Conservation (phyloP, 371 early-diverging fungal species). For the Nosema granulosis region DNA sequence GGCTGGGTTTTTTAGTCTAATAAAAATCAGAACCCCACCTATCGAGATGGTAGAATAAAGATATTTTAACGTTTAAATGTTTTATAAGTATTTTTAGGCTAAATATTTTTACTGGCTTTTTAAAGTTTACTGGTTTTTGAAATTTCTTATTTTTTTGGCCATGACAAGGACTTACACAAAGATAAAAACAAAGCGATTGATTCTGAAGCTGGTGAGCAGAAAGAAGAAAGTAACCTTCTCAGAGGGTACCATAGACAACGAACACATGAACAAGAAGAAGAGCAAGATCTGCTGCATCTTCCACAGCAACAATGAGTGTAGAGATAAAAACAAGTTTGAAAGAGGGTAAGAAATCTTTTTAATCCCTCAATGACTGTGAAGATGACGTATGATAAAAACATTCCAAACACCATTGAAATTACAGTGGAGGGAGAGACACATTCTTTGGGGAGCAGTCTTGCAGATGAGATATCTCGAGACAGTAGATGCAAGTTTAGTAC, state of each 20-base stretch:
- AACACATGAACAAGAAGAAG: constrained; percentile 62
- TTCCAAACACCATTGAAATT: constrained; percentile 53
- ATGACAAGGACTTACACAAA: constrained; percentile 25
- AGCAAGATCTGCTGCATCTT: constrained; percentile 66
- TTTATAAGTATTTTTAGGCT: too few relatives aligned
- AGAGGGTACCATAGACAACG: constrained; percentile 65
- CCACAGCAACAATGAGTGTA: constrained; percentile 49
- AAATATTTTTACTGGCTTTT: too few relatives aligned
- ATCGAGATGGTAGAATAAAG: constrained; percentile 17
- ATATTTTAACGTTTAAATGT: not conserved
- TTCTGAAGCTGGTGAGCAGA: constrained; percentile 34
- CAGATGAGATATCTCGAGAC: constrained; percentile 48
- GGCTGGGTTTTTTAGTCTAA: constrained; percentile 53
- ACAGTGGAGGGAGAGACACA: constrained; percentile 54
- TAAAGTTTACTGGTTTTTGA: too few relatives aligned
- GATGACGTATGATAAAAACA: constrained; percentile 41
- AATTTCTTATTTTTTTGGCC: not conserved
- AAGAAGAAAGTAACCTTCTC: constrained; percentile 63
- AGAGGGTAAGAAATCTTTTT: constrained; percentile 35
- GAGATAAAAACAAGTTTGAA: constrained; percentile 59
- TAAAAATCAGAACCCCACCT: constrained; percentile 39
- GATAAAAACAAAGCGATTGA: not conserved
- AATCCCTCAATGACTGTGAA: constrained; percentile 2
- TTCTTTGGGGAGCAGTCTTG: constrained; percentile 42
- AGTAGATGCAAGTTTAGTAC: constrained; percentile 49